Percentiles rank a stretch among this genome's conserved stretches.
Conservation (phyloP, 805 yeast species). For the Yueomyces sp. region DNA sequence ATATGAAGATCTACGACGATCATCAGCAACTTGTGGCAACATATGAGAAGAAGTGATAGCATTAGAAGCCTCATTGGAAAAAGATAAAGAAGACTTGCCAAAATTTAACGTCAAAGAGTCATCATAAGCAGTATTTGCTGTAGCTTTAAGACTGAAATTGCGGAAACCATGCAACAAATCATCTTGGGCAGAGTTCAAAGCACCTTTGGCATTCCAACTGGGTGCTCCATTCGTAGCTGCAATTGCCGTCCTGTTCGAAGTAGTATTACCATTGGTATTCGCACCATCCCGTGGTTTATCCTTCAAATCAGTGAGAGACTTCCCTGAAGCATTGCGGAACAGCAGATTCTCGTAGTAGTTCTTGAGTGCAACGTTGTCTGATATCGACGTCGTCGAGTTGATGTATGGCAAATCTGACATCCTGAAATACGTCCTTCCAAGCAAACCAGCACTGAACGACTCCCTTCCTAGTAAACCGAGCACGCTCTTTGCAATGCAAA, state of each 20-base stretch:
- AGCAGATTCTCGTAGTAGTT: slow-evolving; percentile 23
- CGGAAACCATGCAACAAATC: no score
- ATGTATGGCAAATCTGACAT: slow-evolving; percentile 19
- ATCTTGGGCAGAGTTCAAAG: no score
- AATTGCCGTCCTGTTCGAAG: background rate
- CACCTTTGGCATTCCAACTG: no score
- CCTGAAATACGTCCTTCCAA: background rate
- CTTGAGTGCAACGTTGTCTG: slow-evolving; percentile 21
- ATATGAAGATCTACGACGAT: slow-evolving; percentile 49
- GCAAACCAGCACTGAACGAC: no score
- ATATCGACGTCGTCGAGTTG: slow-evolving; percentile 22
- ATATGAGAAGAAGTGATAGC: background rate
- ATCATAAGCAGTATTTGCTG: background rate
- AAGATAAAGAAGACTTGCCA: background rate
- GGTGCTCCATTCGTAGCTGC: background rate
- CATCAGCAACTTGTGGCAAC: background rate
- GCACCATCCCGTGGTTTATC: slow-evolving; percentile 3
- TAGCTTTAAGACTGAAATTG: no score
- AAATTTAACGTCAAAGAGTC: background rate
- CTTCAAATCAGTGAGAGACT: slow-evolving; percentile 21
- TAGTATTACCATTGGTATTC: background rate
- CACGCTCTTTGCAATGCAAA: no score
- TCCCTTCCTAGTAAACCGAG: no score
- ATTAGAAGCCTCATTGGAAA: background rate
- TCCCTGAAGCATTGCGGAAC: slow-evolving; percentile 22